These are phyloP conservation scores for Suillus placidus DNA, from an alignment of 768 basidiomycete genomes.

Conservation along the genomic window DNA sequence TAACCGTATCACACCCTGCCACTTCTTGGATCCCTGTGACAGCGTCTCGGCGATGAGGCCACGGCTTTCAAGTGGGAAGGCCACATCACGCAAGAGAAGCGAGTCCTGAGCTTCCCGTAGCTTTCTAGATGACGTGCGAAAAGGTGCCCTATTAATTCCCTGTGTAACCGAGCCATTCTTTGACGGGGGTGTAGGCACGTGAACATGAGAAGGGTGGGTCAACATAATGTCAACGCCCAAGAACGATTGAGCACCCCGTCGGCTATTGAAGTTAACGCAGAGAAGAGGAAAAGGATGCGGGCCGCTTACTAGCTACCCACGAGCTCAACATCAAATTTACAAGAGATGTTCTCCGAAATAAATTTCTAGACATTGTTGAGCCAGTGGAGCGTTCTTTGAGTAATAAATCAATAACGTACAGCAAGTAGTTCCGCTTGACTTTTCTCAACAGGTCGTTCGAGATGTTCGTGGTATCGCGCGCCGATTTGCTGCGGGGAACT, in stretches of 20 bases:
- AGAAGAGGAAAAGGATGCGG: not conserved
- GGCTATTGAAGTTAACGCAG: slow-evolving; percentile 19
- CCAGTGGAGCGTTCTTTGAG: not conserved
- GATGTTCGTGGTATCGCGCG: slow-evolving; percentile 43
- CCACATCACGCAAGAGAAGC: slow-evolving; percentile 40
- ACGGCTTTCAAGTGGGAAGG: slow-evolving; percentile 44
- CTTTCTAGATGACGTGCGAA: not conserved
- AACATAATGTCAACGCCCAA: slow-evolving; percentile 47
- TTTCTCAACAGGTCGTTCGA: slow-evolving; percentile 38
- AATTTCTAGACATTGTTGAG: slow-evolving; percentile 43
- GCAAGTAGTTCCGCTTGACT: slow-evolving; percentile 47
- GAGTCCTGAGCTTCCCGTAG: slow-evolving; percentile 15
- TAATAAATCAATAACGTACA: slow-evolving; percentile 37
- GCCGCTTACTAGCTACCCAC: slow-evolving; percentile 60
- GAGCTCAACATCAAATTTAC: slow-evolving; percentile 52
- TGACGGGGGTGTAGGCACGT: slow-evolving; percentile 39
- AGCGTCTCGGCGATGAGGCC: slow-evolving; percentile 49
- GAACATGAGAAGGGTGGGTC: slow-evolving; percentile 47
- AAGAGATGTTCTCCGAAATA: slow-evolving; percentile 46
- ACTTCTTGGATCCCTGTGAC: slow-evolving; percentile 36
- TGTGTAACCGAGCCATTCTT: not conserved
- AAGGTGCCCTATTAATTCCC: not conserved
- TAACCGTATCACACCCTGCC: slow-evolving; percentile 56
- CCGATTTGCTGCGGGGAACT: slow-evolving; percentile 39
- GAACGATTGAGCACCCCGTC: slow-evolving; percentile 44